phyloP scores from a whole-genome alignment of 2,329 filamentous ascomycete species.

The Penicillium sp. region DNA sequence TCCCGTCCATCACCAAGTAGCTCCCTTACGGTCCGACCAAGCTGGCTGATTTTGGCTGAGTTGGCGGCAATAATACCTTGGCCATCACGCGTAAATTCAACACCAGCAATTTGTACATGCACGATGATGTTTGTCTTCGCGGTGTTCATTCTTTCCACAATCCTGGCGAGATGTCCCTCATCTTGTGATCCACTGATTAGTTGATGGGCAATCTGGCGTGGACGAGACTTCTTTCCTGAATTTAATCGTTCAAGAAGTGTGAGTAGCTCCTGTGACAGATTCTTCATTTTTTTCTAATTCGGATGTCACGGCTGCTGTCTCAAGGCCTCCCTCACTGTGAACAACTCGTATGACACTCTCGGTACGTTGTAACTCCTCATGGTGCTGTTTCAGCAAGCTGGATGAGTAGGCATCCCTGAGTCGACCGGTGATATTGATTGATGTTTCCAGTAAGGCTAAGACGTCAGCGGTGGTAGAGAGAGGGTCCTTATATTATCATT shows the following conservation, averaged over 20 bases:
- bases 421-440: not conserved
- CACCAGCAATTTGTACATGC: not conserved
- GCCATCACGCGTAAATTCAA: not conserved
- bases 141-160: not conserved
- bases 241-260: not conserved
- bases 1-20: not conserved
- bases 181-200: not conserved
- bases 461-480: not conserved
- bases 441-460: not conserved
- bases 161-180: not conserved
- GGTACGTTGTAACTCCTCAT: not conserved
- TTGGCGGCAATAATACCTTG: not conserved
- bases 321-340: rapidly evolving
- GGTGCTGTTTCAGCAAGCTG: not conserved
- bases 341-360: not conserved
- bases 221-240: not conserved
- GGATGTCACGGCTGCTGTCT: not conserved
- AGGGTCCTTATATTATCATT: not conserved
- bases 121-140: not conserved
- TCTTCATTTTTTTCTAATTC: not conserved
- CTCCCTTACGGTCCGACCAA: not conserved
- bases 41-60: not conserved
- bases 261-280: not conserved
- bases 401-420: not conserved
- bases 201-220: not conserved